Conservation (phyloP, 1,284 basidiomycete genomes). For the Ustilago bromivora region DNA sequence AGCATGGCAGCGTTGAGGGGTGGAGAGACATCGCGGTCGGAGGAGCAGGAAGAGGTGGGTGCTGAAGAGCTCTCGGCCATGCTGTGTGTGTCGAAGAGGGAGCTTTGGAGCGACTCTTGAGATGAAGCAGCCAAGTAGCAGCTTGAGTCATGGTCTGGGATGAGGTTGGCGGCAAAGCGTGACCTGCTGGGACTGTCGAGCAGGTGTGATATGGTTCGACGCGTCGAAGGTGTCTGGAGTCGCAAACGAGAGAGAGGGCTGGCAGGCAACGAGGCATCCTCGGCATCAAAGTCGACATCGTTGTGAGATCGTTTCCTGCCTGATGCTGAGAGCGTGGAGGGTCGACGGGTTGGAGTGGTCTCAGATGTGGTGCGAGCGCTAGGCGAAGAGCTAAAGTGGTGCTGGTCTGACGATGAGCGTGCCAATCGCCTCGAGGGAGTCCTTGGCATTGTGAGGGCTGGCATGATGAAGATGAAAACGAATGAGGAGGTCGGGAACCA, state of each 20-base stretch:
- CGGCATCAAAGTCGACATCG: constrained; percentile 27
- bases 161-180: constrained; percentile 19
- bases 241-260: constrained; percentile 37
- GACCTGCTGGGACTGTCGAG: constrained; percentile 39
- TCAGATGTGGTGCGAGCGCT: constrained; percentile 12
- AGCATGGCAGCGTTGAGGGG: constrained; percentile 20
- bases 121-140: constrained; percentile 53
- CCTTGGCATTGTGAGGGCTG: constrained; percentile 35
- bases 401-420: constrained; percentile 30
- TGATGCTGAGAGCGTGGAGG: constrained; percentile 24
- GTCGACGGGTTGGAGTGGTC: constrained; percentile 26
- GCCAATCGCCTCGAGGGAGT: constrained; percentile 37
- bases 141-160: constrained; percentile 38
- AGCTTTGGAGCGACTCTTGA: constrained; percentile 50
- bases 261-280: constrained; percentile 19
- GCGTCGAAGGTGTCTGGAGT: constrained; percentile 22
- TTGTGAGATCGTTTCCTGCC: constrained; percentile 40
- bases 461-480: constrained; percentile 5
- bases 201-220: constrained; percentile 5
- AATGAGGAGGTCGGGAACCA: background rate
- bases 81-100: constrained; percentile 48
- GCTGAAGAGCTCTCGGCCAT: constrained; percentile 38
- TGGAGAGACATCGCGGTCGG: constrained; percentile 39
- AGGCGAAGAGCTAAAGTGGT: constrained; percentile 23
- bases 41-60: constrained; percentile 34